phyloP scores from a whole-genome alignment of 2,329 filamentous ascomycete genomes.

The Pseudocercospora eumusae region DNA sequence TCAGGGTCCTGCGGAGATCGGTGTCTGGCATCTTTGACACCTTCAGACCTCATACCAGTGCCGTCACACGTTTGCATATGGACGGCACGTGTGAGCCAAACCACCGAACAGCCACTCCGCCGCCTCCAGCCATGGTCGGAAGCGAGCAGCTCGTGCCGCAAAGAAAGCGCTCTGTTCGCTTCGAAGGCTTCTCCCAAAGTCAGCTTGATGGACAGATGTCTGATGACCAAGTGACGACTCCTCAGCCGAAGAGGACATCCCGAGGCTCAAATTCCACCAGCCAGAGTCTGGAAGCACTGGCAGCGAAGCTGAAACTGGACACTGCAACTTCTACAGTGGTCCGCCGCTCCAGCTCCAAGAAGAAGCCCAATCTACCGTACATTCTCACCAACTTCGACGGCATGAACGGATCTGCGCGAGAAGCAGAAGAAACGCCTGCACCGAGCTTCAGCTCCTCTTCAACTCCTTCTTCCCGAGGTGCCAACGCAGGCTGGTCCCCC shows the following conservation, averaged over 20 bases:
- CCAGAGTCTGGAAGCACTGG: constrained; percentile 26
- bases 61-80: constrained; percentile 7
- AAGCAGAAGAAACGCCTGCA: constrained; percentile 22
- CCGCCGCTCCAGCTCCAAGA: constrained; percentile 28
- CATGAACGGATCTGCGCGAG: constrained; percentile 10
- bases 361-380: constrained; percentile 32
- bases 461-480: constrained; percentile 16
- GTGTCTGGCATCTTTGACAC: constrained; percentile 20
- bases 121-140: constrained; percentile 24
- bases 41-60: constrained; percentile 7
- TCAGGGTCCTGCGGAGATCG: constrained; percentile 22
- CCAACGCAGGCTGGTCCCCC: constrained; percentile 33
- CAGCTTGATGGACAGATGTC: constrained; percentile 30
- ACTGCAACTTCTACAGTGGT: constrained; percentile 32
- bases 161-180: constrained; percentile 34
- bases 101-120: constrained; percentile 29
- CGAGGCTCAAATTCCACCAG: constrained; percentile 7
- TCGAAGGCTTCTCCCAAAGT: constrained; percentile 19
- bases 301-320: constrained; percentile 29
- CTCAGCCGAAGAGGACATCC: neutral
- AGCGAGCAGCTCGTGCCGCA: constrained; percentile 17
- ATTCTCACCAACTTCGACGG: constrained; percentile 29
- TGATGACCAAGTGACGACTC: constrained; percentile 3
- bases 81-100: constrained; percentile 28
- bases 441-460: constrained; percentile 27